Base-by-base conservation (phyloP, 2,329 filamentous ascomycete genomes). In the Alternaria sp. region DNA sequence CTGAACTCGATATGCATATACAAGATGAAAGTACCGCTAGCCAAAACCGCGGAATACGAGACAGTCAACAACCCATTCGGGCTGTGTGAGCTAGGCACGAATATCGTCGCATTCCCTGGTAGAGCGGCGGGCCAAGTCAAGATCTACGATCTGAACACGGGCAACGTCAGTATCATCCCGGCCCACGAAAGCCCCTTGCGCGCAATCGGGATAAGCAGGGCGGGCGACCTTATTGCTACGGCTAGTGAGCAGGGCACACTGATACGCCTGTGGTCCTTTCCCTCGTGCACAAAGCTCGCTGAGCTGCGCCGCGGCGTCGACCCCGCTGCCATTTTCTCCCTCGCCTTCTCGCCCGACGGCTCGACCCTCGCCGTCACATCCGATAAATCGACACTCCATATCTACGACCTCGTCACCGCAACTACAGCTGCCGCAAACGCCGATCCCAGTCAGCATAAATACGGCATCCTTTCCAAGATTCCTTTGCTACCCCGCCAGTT, bases 171-270 rank as follows among this genome's bases (percentile, higher is more conserved):
- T 80, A 97, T 99, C 76, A 93, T 98, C 60, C 93, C 93, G 1
- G 95, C 94, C 3, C 95, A 99, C 76, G 89, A 90, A 5, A 90
- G 91, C 0, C 84, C 91, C 0, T 82, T 99, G 18, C 87, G 91
- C 61, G 93, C 93, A 42, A 84, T 99, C 66, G 87, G 89, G 11
- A 81, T 99, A 36, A 96, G 92, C 68, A 85, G 85, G 0, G 91
- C 97, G 73, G 93, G 92, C 3, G 87, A 92, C 49, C 80, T 96
- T 16, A 82, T 98, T 30, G 95, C 94, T 14, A 97, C 93, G 1
- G 94, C 94, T 11, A 97, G 94, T 77, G 92, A 97, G 78, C 92
- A 91, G 83, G 95, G 95, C 34, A 99, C 95, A 1, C 82, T 99
- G 24, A 88, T 98, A 69, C 91, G 94, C 18, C 86, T 98, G 28